Base-by-base conservation (phyloP, 192 early-diverging fungal genomes). In the Jimgerdemannia flammicorona region DNA sequence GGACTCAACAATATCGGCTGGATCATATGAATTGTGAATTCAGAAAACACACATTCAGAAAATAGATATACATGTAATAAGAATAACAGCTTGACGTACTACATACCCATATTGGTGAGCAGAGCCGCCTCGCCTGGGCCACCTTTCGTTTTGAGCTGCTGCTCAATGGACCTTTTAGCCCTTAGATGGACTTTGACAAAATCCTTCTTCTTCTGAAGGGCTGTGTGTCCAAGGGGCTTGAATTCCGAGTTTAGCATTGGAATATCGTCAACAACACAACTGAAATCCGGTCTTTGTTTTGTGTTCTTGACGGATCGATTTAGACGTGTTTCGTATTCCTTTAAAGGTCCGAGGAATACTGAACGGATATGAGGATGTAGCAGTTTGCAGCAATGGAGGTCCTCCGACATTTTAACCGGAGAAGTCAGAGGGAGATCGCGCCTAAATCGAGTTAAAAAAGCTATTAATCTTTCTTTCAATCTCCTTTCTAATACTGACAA, bases 1-100 rank as follows among this genome's bases (percentile, higher is more conserved):
- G 43, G 74, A 64, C 70, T 75, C 68, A 43, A 75, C 74, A 63
- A 75, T 70, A 70, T 75, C 49, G 70, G 40, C 68, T 70, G 67
- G 64, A 75, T 54, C 49, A 54, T 54, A 54, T n/a, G n/a, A n/a
- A n/a, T n/a, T n/a, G n/a, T n/a, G n/a, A n/a, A 75, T 54, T 70
- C 70, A 63, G 18, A 59, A 70, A 75, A 20, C 65, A 75, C 44
- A 68, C 18, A 67, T 74, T 74, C 68, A 74, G 73, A 68, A 67
- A 42, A 67, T 42, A 75, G 69, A 75, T 42, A 40, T 3, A n/a
- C 65, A 40, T 10, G 70, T 66, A 42, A 41, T n/a, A n/a, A n/a
- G 69, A 59, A 59, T 64, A 63, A 65, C 11, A 4, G 3, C 44
- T n/a, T 69, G 69, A 40, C 42, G 70, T 66, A 40, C 54, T 64